Evolutionary conservation across 768 basidiomycete genomes (phyloP).

Genomic region (Lactarius evosmus): DNA sequence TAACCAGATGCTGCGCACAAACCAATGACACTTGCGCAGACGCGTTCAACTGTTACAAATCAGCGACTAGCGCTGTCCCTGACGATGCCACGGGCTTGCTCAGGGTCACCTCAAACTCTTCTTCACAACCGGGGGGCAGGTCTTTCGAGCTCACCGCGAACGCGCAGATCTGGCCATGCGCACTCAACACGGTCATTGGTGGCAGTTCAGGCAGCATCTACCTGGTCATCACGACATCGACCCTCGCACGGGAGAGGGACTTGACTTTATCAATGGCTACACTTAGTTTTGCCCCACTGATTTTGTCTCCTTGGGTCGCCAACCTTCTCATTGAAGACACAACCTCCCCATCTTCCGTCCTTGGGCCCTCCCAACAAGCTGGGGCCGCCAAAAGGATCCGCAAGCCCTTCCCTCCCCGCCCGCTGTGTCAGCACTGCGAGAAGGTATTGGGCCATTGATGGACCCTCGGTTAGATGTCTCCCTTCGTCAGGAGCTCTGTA

Average conservation of each 20-base stretch:
- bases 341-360: slow-evolving; percentile 77
- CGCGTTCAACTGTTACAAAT: slow-evolving; percentile 34
- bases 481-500: slow-evolving; percentile 35
- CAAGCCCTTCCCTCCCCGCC: slow-evolving; percentile 43
- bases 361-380: slow-evolving; percentile 40
- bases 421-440: slow-evolving; percentile 52
- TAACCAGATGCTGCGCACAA: slow-evolving; percentile 26
- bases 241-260: slow-evolving; percentile 40
- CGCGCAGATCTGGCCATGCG: slow-evolving; percentile 42
- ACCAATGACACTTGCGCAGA: slow-evolving; percentile 31
- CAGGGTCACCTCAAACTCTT: slow-evolving; percentile 32
- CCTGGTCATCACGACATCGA: slow-evolving; percentile 41
- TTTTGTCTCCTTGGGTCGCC: slow-evolving; percentile 20
- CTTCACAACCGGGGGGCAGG: slow-evolving; percentile 35
- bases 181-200: slow-evolving; percentile 45
- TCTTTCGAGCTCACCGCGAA: slow-evolving; percentile 43
- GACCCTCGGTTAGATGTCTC: slow-evolving; percentile 48
- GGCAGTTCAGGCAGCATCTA: slow-evolving; percentile 39
- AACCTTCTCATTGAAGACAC: slow-evolving; percentile 91
- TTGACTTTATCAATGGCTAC: slow-evolving; percentile 56
- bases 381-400: slow-evolving; percentile 42
- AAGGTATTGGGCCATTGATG: slow-evolving; percentile 71
- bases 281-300: slow-evolving; percentile 3
- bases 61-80: slow-evolving; percentile 34
- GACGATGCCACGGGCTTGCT: slow-evolving; percentile 36